Evolutionary conservation across 2,329 filamentous ascomycete genomes (phyloP), one percentile per base, ranked within the genome.

Genomic region (Verticillium nubilum): DNA sequence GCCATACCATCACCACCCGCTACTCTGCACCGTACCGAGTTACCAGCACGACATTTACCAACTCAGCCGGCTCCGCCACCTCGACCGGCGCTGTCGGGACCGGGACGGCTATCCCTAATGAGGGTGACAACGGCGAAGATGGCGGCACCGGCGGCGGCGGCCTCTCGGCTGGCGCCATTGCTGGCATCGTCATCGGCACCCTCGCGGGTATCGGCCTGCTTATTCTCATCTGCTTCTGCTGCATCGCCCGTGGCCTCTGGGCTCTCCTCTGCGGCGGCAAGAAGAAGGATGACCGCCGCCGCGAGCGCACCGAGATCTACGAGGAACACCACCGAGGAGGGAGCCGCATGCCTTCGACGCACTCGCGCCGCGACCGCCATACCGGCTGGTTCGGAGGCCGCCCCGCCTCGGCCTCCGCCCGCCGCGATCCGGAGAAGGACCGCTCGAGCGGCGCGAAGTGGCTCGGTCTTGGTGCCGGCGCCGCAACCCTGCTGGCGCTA

Each of bases 131-230:
- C 10, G 73, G 70, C 9, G 70, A 67, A 17, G 70, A 68, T 52
- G 67, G 66, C 31, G 71, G 72, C 53, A 75, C 73, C 67, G 77
- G 68, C 37, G 73, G 75, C 28, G 74, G 74, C 59, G 72, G 75
- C 52, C 80, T 93, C 58, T 90, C 86, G 67, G 83, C 80, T 52
- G 90, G 89, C 57, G 90, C 88, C 61, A 93, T 93, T 67, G 90
- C 90, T 17, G 90, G 90, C 61, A 93, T 93, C 67, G 90, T 93
- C 64, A 87, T 93, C 59, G 90, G 90, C 63, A 83, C 85, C 12
- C 79, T 93, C 55, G 81, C 82, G 15, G 90, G 88, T 62, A 78
- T 92, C 35, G 73, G 81, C 47, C 77, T 93, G 2, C 82, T 93
- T 25, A 76, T 88, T 4, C 80, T 90, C 7, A 75, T 92, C 68